phyloP scores from a whole-genome alignment of 1,284 basidiomycete species.

The Taiwanofungus camphoratus region DNA sequence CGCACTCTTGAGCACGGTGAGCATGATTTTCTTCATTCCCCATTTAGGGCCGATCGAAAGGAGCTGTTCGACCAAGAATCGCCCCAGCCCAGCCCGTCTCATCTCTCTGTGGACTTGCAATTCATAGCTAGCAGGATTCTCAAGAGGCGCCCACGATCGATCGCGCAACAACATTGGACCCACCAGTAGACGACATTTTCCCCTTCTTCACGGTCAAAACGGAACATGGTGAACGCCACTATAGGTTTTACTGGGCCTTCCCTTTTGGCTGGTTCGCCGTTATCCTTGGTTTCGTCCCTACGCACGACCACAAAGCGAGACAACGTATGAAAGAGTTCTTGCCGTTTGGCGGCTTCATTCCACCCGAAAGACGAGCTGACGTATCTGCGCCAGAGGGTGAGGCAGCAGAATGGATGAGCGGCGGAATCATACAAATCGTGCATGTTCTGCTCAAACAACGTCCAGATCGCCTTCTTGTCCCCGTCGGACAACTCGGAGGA shows the following conservation, averaged over 20 bases:
- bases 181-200: conserved; percentile 66
- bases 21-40: conserved; percentile 60
- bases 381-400: conserved; percentile 34
- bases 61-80: conserved; percentile 43
- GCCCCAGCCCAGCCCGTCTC: conserved; percentile 54
- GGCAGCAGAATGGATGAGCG: background rate
- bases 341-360: conserved; percentile 48
- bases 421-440: conserved; percentile 33
- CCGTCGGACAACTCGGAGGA: conserved; percentile 34
- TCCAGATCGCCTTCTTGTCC: conserved; percentile 45
- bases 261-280: conserved; percentile 13
- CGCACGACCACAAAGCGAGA: conserved; percentile 56
- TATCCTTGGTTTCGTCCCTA: background rate
- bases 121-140: conserved; percentile 55
- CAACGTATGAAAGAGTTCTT: conserved; percentile 52
- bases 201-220: conserved; percentile 61
- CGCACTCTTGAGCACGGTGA: conserved; percentile 68
- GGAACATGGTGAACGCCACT: conserved; percentile 58
- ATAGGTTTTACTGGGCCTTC: conserved; percentile 16
- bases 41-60: conserved; percentile 43
- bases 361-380: conserved; percentile 59
- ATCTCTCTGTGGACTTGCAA: conserved; percentile 46
- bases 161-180: conserved; percentile 7
- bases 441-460: conserved; percentile 56
- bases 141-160: background rate